phyloP scores from a whole-genome alignment of 805 yeast species.

The Saturnispora serradocipensis region DNA sequence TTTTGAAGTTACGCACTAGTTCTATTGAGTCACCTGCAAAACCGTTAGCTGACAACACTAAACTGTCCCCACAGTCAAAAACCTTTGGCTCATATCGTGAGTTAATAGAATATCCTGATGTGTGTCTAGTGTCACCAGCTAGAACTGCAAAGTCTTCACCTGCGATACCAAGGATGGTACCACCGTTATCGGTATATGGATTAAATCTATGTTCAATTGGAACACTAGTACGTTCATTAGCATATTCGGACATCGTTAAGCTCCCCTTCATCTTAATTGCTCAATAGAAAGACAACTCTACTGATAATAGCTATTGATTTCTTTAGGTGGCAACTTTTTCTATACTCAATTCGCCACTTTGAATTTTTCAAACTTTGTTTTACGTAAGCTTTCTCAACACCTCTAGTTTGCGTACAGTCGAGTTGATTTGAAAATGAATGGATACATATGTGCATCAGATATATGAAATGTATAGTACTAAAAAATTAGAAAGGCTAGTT shows the following conservation, averaged over 20 bases:
- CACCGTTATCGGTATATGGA: slow-evolving; percentile 93
- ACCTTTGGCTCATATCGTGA: slow-evolving; percentile 89
- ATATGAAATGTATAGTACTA: neutral
- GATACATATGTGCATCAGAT: neutral
- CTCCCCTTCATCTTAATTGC: neutral
- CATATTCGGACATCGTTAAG: slow-evolving; percentile 40
- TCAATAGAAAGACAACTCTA: neutral
- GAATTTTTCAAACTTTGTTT: too few relatives aligned
- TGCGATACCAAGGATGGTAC: slow-evolving; percentile 94
- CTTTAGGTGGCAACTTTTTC: neutral
- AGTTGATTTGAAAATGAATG: neutral
- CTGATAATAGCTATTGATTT: neutral
- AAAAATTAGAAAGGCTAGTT: neutral
- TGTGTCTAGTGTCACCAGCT: slow-evolving; percentile 98
- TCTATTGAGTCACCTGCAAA: slow-evolving; percentile 94
- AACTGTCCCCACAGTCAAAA: slow-evolving; percentile 78
- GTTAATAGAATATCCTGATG: slow-evolving; percentile 87
- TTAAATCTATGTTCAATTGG: slow-evolving; percentile 91
- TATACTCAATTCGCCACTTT: neutral
- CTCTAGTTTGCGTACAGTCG: neutral
- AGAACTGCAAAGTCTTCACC: slow-evolving; percentile 95
- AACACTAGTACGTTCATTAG: slow-evolving; percentile 38
- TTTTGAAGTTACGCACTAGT: slow-evolving; percentile 63
- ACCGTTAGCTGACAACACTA: slow-evolving; percentile 88
- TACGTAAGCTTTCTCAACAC: neutral